Percentiles rank a stretch among this genome's conserved stretches.
These are phyloP conservation scores for Solanum ossicruentum DNA, from an alignment of 257 asterid species.

Conservation along the genomic window DNA sequence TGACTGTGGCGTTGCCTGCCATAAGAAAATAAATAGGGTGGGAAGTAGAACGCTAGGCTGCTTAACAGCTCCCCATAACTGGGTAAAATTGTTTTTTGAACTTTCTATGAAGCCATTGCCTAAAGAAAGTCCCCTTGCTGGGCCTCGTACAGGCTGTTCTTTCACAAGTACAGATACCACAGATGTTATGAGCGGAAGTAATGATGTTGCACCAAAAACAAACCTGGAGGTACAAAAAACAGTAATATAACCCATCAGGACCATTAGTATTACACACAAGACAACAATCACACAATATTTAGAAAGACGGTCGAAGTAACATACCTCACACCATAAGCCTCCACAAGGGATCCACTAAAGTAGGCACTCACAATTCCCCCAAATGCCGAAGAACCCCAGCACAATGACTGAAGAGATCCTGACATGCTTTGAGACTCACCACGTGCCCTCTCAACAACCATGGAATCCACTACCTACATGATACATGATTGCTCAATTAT, in stretches of 20 bases:
- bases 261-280: background rate
- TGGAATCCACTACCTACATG: conserved; percentile 91
- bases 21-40: conserved; percentile 77
- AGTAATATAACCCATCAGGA: background rate
- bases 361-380: conserved; percentile 95
- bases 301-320: conserved; percentile 1
- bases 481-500: conserved; percentile 16
- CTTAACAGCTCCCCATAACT: conserved; percentile 67
- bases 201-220: conserved; percentile 88
- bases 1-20: conserved; percentile 98
- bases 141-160: conserved; percentile 48
- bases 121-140: conserved; percentile 25
- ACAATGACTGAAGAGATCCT: conserved; percentile 93
- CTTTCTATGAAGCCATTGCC: conserved; percentile 36
- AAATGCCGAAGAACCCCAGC: conserved; percentile 99
- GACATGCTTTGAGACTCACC: conserved; percentile 98
- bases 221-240: conserved; percentile 40
- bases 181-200: conserved; percentile 91
- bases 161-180: conserved; percentile 88
- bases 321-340: conserved; percentile 94
- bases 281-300: background rate
- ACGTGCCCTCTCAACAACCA: conserved; percentile 98
- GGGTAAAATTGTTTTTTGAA: conserved; percentile 38
- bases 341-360: conserved; percentile 96
- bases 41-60: conserved; percentile 83